Conservation (phyloP, 306 rosid species). For the Acacia crassicarpa region DNA sequence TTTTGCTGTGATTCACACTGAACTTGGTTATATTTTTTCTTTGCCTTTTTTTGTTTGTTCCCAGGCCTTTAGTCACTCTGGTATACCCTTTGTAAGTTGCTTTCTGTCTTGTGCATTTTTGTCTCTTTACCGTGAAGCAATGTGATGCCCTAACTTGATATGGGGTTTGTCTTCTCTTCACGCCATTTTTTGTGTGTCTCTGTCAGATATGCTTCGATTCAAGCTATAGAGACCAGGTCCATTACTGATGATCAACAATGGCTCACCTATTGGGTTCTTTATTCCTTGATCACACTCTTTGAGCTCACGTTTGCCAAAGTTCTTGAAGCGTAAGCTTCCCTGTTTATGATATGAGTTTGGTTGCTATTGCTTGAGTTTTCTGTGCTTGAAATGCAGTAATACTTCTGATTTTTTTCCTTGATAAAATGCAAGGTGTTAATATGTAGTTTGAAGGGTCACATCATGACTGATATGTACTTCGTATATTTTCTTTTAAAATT, state of each 20-base stretch:
- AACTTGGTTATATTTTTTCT: background rate
- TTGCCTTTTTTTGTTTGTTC: background rate
- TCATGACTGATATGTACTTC: background rate
- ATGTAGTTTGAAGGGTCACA: background rate
- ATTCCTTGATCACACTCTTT: constrained; percentile 79
- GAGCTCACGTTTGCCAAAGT: constrained; percentile 93
- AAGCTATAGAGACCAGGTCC: constrained; percentile 85
- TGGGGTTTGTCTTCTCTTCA: background rate
- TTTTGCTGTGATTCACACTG: background rate
- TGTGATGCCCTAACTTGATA: background rate
- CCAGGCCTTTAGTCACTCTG: constrained; percentile 82
- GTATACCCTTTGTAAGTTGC: constrained; percentile 87
- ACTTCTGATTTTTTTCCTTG: background rate
- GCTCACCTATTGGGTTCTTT: constrained; percentile 97
- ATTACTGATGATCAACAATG: constrained; percentile 82
- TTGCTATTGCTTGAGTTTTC: background rate
- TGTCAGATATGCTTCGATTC: constrained; percentile 75
- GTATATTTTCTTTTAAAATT: background rate
- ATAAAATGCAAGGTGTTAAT: background rate
- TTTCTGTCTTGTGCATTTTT: constrained; percentile 1
- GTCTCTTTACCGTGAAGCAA: constrained; percentile 4
- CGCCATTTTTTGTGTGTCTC: background rate
- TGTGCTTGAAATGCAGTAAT: background rate
- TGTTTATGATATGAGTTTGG: background rate
- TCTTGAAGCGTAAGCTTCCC: constrained; percentile 61